Conservation (phyloP, 495 filamentous ascomycete species). For the Tetracladium setigerum region DNA sequence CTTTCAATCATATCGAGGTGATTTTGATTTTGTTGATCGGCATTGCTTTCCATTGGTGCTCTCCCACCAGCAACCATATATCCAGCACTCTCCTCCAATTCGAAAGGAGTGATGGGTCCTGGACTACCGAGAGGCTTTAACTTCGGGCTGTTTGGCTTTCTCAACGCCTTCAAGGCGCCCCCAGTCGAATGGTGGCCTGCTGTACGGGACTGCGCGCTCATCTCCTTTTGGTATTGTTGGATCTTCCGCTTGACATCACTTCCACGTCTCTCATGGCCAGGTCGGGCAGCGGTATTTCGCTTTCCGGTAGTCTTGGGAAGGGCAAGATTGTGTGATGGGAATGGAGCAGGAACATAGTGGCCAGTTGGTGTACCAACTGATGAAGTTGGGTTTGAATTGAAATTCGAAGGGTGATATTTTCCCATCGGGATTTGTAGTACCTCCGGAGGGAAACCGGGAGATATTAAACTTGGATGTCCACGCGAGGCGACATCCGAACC, state of each 20-base stretch:
- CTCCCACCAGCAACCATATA: constrained; percentile 13
- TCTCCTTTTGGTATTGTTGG: constrained; percentile 53
- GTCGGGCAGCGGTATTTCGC: constrained; percentile 5
- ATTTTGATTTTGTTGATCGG: too few relatives aligned
- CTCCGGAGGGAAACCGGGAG: constrained; percentile 7
- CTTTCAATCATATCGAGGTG: too few relatives aligned
- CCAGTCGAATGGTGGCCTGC: constrained; percentile 33
- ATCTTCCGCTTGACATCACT: constrained; percentile 41
- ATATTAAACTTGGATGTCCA: neutral
- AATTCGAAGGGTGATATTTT: constrained; percentile 50
- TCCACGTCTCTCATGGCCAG: constrained; percentile 25
- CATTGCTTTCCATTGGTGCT: too few relatives aligned
- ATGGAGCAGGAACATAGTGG: neutral
- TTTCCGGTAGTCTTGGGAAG: constrained; percentile 13
- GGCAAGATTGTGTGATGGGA: constrained; percentile 4
- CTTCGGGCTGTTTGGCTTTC: constrained; percentile 51
- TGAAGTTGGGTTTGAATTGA: constrained; percentile 22
- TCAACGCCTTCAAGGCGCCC: constrained; percentile 10
- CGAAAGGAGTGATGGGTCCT: constrained; percentile 71
- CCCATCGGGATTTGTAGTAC: constrained; percentile 32
- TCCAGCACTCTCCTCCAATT: constrained; percentile 43
- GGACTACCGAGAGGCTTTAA: constrained; percentile 65
- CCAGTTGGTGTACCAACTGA: neutral
- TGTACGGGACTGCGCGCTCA: constrained; percentile 45
- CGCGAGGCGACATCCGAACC: neutral